Conservation (phyloP, 2,329 filamentous ascomycete genomes). For the Paramyrothecium roridum region DNA sequence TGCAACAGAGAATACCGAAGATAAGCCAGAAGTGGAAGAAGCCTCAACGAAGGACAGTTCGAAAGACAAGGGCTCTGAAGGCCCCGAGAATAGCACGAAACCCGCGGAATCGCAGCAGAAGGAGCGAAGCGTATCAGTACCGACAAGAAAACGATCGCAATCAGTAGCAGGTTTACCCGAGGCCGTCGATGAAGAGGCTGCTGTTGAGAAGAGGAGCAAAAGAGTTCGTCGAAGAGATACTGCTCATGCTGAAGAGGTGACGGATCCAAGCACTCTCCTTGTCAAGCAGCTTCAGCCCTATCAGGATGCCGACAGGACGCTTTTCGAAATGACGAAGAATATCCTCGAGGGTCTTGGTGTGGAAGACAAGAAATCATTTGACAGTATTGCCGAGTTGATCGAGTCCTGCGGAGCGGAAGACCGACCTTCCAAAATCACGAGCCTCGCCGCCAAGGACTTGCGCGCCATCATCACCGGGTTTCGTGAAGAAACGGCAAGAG, state of each 20-base stretch:
- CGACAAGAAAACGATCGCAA: constrained; percentile 59
- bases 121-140: constrained; percentile 32
- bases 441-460: constrained; percentile 46
- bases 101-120: constrained; percentile 25
- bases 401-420: constrained; percentile 51
- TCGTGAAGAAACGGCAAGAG: constrained; percentile 49
- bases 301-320: constrained; percentile 52
- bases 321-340: constrained; percentile 54
- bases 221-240: constrained; percentile 56
- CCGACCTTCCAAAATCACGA: constrained; percentile 44
- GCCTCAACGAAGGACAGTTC: constrained; percentile 5
- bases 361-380: constrained; percentile 43
- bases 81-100: constrained; percentile 19
- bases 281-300: constrained; percentile 54
- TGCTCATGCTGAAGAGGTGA: constrained; percentile 47
- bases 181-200: constrained; percentile 52
- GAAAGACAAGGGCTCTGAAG: constrained; percentile 19
- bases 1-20: background rate
- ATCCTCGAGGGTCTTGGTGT: constrained; percentile 54
- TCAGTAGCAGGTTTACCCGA: constrained; percentile 58
- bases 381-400: constrained; percentile 45
- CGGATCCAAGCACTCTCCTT: constrained; percentile 49
- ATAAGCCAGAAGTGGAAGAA: constrained; percentile 6
- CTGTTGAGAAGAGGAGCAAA: constrained; percentile 62
- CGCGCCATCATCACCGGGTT: constrained; percentile 46